These are phyloP conservation scores for Venturia oleaginea DNA, from an alignment of 2,329 filamentous ascomycete species.

Conservation along the genomic window DNA sequence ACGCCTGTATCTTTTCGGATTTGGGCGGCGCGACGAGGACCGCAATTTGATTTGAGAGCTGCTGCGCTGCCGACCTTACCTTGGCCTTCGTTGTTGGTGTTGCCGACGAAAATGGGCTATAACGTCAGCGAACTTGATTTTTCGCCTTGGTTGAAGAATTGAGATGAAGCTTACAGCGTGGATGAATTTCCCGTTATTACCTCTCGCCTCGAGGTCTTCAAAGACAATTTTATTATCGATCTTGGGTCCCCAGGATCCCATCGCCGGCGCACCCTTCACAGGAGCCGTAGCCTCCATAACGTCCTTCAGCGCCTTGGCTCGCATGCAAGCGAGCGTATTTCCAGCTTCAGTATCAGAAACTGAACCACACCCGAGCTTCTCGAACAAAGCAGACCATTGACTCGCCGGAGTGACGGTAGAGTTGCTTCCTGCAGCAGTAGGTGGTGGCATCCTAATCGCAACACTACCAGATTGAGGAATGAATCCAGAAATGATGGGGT, in stretches of 20 bases:
- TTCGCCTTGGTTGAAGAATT: background rate
- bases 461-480: slow-evolving; percentile 14
- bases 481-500: slow-evolving; percentile 12
- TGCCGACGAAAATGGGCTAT: slow-evolving; percentile 23
- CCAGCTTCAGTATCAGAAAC: slow-evolving; percentile 7
- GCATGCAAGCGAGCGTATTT: slow-evolving; percentile 11
- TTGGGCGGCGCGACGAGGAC: slow-evolving; percentile 21
- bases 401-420: background rate
- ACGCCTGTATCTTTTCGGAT: slow-evolving; percentile 21
- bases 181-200: slow-evolving; percentile 7
- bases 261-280: background rate
- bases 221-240: slow-evolving; percentile 13
- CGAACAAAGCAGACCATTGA: slow-evolving; percentile 8
- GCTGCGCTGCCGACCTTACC: slow-evolving; percentile 15
- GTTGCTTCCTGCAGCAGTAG: slow-evolving; percentile 8
- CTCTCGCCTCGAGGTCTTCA: background rate
- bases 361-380: slow-evolving; percentile 13
- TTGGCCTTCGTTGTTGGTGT: slow-evolving; percentile 27
- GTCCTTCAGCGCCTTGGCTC: slow-evolving; percentile 7
- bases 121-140: background rate
- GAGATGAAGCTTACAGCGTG: background rate
- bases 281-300: slow-evolving; percentile 16
- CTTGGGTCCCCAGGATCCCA: slow-evolving; percentile 12
- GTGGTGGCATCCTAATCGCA: slow-evolving; percentile 7
- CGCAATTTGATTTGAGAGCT: slow-evolving; percentile 7